phyloP scores from a whole-genome alignment of 495 filamentous ascomycete genomes.

The Lasiosphaeris hirsuta region DNA sequence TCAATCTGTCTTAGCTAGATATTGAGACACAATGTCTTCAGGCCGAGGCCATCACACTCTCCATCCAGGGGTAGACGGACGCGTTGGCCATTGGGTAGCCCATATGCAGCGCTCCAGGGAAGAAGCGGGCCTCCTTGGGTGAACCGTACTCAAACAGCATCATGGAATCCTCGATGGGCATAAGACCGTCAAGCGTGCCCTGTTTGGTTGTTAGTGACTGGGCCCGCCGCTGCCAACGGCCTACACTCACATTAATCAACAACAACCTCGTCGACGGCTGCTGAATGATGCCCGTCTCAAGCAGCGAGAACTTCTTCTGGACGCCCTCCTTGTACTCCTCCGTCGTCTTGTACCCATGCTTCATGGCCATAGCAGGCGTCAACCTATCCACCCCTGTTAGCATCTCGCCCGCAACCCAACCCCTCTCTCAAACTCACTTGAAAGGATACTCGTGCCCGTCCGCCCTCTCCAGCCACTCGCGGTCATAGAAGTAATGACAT shows the following conservation, averaged over 20 bases:
- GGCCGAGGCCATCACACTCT: conserved; percentile 41
- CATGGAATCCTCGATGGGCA: conserved; percentile 75
- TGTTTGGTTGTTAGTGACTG: conserved; percentile 27
- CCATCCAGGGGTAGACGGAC: conserved; percentile 55
- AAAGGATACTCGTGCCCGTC: conserved; percentile 81
- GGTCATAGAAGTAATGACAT: conserved; percentile 63
- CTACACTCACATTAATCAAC: conserved; percentile 60
- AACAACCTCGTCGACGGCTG: conserved; percentile 60
- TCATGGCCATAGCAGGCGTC: conserved; percentile 62
- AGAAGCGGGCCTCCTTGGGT: conserved; percentile 69
- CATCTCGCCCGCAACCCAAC: neutral
- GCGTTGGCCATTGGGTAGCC: conserved; percentile 57
- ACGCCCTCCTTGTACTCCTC: conserved; percentile 59
- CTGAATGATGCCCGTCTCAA: conserved; percentile 66
- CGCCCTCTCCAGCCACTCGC: conserved; percentile 61
- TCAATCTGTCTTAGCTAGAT: too few species aligned
- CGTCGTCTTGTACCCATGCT: conserved; percentile 62
- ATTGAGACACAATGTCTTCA: neutral
- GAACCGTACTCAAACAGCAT: conserved; percentile 64
- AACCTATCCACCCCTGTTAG: conserved; percentile 40
- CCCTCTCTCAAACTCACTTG: conserved; percentile 41
- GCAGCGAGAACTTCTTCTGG: conserved; percentile 67
- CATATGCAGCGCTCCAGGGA: conserved; percentile 60
- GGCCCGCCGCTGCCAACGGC: neutral
- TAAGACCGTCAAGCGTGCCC: conserved; percentile 67